A percentile compares a stretch with the other conserved stretches of the same genome.
These are phyloP conservation scores for Pythium volutum DNA, from an alignment of 352 stramenopile species.

Conservation along the genomic window DNA sequence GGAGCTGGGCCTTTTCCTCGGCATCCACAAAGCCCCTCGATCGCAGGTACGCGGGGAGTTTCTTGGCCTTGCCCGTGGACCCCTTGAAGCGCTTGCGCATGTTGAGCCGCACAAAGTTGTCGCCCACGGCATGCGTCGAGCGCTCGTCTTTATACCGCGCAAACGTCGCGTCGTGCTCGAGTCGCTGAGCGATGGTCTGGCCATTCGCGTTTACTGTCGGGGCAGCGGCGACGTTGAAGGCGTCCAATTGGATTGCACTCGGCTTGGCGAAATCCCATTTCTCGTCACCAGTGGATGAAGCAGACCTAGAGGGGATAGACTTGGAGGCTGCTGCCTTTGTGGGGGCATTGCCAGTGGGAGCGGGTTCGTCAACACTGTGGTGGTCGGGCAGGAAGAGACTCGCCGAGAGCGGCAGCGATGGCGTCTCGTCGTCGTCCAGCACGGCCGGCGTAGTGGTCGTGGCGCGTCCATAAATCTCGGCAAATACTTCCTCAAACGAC, in stretches of 20 bases:
- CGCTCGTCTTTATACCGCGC: constrained; percentile 61
- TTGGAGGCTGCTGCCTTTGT: not conserved
- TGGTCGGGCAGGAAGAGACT: constrained; percentile 14
- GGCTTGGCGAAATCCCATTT: constrained; percentile 22
- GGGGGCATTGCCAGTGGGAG: not conserved
- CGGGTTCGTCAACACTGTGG: not conserved
- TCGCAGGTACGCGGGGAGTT: constrained; percentile 64
- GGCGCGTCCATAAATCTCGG: constrained; percentile 25
- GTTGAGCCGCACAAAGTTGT: constrained; percentile 80
- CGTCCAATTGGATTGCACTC: constrained; percentile 18
- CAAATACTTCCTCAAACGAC: constrained; percentile 29
- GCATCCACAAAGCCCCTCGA: constrained; percentile 22
- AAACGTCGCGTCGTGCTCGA: constrained; percentile 26
- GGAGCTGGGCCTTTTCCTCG: constrained; percentile 20
- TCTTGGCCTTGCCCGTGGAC: constrained; percentile 62
- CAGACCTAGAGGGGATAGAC: not conserved
- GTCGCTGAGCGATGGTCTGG: not conserved
- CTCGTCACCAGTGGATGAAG: not conserved
- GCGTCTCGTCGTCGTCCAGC: constrained; percentile 4
- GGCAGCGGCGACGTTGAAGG: constrained; percentile 11
- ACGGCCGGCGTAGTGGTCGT: not conserved
- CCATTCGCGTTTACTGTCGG: not conserved
- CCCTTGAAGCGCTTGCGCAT: constrained; percentile 77
- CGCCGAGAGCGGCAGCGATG: constrained; percentile 18
- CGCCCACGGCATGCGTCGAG: constrained; percentile 43